phyloP scores from a whole-genome alignment of 768 basidiomycete species.

The Cystobasidium onofrii region DNA sequence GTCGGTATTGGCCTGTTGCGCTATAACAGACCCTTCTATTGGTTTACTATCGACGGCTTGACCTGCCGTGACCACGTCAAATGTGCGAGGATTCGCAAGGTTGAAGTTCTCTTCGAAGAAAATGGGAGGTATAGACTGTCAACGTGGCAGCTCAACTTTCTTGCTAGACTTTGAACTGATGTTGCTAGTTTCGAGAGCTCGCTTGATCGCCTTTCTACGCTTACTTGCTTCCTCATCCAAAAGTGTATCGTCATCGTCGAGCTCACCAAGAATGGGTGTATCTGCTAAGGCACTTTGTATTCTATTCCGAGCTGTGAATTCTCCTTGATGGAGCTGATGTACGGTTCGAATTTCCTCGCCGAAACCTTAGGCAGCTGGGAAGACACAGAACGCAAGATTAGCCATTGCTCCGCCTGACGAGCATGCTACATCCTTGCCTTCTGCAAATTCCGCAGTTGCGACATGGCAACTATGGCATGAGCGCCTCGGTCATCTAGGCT shows the following conservation, averaged over 20 bases:
- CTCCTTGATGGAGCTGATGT: constrained; percentile 63
- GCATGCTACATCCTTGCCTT: no score
- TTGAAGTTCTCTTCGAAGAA: constrained; percentile 75
- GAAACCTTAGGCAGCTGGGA: constrained; percentile 69
- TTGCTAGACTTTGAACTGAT: constrained; percentile 39
- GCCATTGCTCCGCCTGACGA: no score
- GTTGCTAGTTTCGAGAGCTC: not conserved
- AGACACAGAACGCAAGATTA: constrained; percentile 30
- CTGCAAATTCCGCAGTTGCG: not conserved
- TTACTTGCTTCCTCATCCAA: not conserved
- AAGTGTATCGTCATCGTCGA: constrained; percentile 3
- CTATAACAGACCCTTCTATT: not conserved
- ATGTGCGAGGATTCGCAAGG: constrained; percentile 69
- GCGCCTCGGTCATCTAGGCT: not conserved
- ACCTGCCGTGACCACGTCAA: constrained; percentile 63
- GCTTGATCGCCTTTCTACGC: not conserved
- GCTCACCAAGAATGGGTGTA: constrained; percentile 14
- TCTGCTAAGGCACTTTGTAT: constrained; percentile 23
- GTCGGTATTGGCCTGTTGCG: constrained; percentile 9
- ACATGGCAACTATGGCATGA: not conserved
- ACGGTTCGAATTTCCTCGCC: constrained; percentile 74
- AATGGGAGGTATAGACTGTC: constrained; percentile 66
- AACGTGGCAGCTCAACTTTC: constrained; percentile 56
- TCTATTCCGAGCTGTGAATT: constrained; percentile 65
- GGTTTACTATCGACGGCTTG: constrained; percentile 19